phyloP scores from a whole-genome alignment of 805 yeast species.

The Yarrowia keelungensis region DNA sequence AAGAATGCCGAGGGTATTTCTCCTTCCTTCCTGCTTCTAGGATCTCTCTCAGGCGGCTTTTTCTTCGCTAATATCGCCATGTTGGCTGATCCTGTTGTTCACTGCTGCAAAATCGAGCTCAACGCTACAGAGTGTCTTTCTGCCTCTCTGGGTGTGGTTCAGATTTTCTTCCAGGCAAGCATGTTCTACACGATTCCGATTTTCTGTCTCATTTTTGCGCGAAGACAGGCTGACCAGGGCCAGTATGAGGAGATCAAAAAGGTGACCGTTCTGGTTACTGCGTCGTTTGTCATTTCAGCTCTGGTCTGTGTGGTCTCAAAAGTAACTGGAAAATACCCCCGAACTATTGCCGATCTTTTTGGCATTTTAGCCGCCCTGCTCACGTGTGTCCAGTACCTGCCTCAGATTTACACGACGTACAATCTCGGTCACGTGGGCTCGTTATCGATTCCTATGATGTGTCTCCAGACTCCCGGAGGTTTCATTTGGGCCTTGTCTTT shows the following conservation, averaged over 20 bases:
- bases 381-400: slow-evolving; percentile 76
- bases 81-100: slow-evolving; percentile 64
- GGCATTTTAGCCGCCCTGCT: slow-evolving; percentile 71
- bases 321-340: slow-evolving; percentile 39
- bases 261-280: slow-evolving; percentile 40
- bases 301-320: slow-evolving; percentile 42
- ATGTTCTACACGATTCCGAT: slow-evolving; percentile 66
- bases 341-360: slow-evolving; percentile 60
- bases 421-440: slow-evolving; percentile 78
- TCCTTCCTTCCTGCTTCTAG: slow-evolving; percentile 72
- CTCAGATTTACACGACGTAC: slow-evolving; percentile 78
- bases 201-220: slow-evolving; percentile 59
- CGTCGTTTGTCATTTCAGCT: slow-evolving; percentile 47
- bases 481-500: slow-evolving; percentile 77
- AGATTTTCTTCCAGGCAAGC: slow-evolving; percentile 67
- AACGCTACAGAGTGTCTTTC: slow-evolving; percentile 65
- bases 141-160: slow-evolving; percentile 69
- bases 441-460: slow-evolving; percentile 79
- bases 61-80: slow-evolving; percentile 71
- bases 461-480: slow-evolving; percentile 90
- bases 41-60: slow-evolving; percentile 71
- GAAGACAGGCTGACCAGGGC: slow-evolving; percentile 42
- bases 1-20: slow-evolving; percentile 79
- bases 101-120: slow-evolving; percentile 60
- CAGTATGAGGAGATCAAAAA: slow-evolving; percentile 43